Base-by-base conservation (phyloP, 164 flowering plant genomes). In the Aristolochia californica region DNA sequence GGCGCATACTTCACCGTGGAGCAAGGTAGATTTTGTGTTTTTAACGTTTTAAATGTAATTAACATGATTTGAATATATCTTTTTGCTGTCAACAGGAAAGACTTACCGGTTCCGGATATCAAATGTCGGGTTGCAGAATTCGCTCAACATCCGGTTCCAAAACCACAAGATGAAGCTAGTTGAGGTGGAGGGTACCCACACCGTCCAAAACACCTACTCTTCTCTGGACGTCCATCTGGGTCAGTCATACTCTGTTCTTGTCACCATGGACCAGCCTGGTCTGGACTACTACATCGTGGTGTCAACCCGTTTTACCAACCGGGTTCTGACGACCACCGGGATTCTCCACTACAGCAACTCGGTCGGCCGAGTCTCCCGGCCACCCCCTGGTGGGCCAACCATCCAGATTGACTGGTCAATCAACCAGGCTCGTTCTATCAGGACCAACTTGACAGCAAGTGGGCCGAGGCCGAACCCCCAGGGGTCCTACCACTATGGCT, bases 391-490 rank as follows among this genome's bases (percentile, higher is more conserved):
- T n/a, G 90, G 75, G 14, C 89, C 90, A 0, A 72, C 82, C 24
- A 50, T 45, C 25, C 60, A 76, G 23, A 61, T 78, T 5, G 78
- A 65, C 15, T 86, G 76, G 77, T 89, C 97, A 8, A 59, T 86
- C 5, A 68, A 77, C 44, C 97, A 89, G 66, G 97, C 97, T 16
- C 83, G 84, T 17, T 62, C 88, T 13, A 77, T 89, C 58, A 74
- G 91, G 82, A 78, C 83, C 9, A 88, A 91, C 59, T 74, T 88
- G 3, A 86, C 88, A 5, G 96, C 95, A 10, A 82, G 91, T 54
- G 96, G 93, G 58, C 88, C 98, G 17, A 77, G 96, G 30, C 96
- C 95, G 0, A 91, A 88, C 66, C 95, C 98, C 21, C 98, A 91
- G 64, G 98, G 98, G 14, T 86, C 98, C 2, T 88, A 84, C 80